Conservation (phyloP, 768 basidiomycete genomes). For the Albatrellus ellisii region DNA sequence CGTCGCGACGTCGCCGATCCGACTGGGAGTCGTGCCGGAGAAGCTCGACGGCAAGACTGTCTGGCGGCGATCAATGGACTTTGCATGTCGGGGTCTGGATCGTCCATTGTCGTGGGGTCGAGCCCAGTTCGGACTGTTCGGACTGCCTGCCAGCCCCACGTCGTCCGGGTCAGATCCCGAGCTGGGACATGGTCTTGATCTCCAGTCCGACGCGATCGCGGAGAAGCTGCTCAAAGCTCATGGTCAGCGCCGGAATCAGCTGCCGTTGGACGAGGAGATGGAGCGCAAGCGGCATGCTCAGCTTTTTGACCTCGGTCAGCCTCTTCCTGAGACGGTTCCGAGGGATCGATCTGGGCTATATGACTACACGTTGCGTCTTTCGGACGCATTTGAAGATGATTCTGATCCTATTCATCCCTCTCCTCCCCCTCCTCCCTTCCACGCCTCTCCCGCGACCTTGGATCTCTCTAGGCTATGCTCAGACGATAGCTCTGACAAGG, state of each 20-base stretch:
- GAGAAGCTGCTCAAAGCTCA: background rate
- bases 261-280: background rate
- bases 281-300: no score
- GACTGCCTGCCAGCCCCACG: background rate
- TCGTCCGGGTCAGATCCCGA: background rate
- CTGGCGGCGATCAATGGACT: background rate
- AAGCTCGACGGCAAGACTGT: background rate
- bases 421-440: background rate
- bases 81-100: background rate
- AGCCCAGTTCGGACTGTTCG: background rate
- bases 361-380: background rate
- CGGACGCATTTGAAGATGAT: background rate
- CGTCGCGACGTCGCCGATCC: conserved; percentile 6
- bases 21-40: background rate
- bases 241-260: background rate
- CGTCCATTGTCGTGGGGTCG: conserved; percentile 1
- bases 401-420: background rate
- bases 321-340: no score
- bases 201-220: background rate
- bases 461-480: no score
- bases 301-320: no score
- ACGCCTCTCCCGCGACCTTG: no score
- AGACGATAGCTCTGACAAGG: no score
- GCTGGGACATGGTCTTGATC: background rate
- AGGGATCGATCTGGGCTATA: background rate